Conservation (phyloP, 129 eudicot species). For the Daucus carota region DH1_v3.0 NC_030388.2:31280501-31281000, state of each 20-base stretch:
- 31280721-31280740: constrained; percentile 92
- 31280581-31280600: neutral
- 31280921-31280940: constrained; percentile 80
- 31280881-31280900: constrained; percentile 99
- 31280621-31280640: neutral
- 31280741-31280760: constrained; percentile 52
- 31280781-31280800: neutral
- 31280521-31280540: neutral
- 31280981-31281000: constrained; percentile 90
- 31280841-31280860: constrained; percentile 49
- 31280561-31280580: neutral
- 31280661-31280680: constrained; percentile 93
- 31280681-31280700: constrained; percentile 94
- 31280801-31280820: neutral
- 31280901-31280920: constrained; percentile 73
- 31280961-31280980: constrained; percentile 92
- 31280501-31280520: neutral
- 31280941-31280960: constrained; percentile 90
- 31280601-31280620: neutral
- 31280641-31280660: constrained; percentile 53
- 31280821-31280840: neutral
- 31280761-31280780: constrained; percentile 3
- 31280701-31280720: constrained; percentile 68
- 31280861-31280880: constrained; percentile 89
- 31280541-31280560: neutral